These are phyloP conservation scores for Tolypocladium ophioglossoides DNA, from an alignment of 2,329 filamentous ascomycete species.

Conservation along the genomic window DNA sequence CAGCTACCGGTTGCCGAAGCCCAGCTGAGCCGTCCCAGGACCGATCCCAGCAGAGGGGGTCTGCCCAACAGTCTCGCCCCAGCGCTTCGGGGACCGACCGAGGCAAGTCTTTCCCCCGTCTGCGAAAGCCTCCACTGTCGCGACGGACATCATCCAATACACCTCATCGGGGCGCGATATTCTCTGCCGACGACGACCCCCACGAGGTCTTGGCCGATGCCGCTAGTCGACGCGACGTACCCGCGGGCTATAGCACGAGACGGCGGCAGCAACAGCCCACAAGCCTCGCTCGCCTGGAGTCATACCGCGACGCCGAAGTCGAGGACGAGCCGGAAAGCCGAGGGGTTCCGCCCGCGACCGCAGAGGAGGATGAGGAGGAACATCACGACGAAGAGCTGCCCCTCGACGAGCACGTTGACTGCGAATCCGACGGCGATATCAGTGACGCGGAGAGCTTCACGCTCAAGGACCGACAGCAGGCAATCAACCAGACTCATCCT, in stretches of 20 bases:
- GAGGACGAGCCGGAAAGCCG: constrained; percentile 12
- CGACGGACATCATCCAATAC: constrained; percentile 68
- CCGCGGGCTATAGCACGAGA: constrained; percentile 18
- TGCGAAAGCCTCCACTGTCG: constrained; percentile 62
- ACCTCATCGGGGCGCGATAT: constrained; percentile 73
- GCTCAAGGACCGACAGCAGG: constrained; percentile 89
- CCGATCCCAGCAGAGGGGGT: constrained; percentile 18
- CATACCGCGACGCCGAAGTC: constrained; percentile 13
- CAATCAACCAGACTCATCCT: constrained; percentile 97
- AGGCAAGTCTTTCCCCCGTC: constrained; percentile 34
- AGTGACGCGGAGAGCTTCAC: constrained; percentile 98
- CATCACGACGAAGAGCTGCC: constrained; percentile 26
- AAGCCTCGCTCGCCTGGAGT: constrained; percentile 31
- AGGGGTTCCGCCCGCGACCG: constrained; percentile 6
- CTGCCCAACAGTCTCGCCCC: constrained; percentile 23
- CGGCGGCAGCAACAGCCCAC: constrained; percentile 22
- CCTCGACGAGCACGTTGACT: constrained; percentile 40
- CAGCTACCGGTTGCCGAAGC: constrained; percentile 17
- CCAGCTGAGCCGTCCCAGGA: constrained; percentile 29
- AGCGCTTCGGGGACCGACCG: constrained; percentile 33
- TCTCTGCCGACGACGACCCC: constrained; percentile 82
- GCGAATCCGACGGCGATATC: constrained; percentile 59
- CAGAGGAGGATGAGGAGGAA: constrained; percentile 11
- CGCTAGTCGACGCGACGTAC: constrained; percentile 30
- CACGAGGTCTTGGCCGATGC: constrained; percentile 68